phyloP scores from a whole-genome alignment of 768 basidiomycete genomes.

The Auriscalpium orientale region DNA sequence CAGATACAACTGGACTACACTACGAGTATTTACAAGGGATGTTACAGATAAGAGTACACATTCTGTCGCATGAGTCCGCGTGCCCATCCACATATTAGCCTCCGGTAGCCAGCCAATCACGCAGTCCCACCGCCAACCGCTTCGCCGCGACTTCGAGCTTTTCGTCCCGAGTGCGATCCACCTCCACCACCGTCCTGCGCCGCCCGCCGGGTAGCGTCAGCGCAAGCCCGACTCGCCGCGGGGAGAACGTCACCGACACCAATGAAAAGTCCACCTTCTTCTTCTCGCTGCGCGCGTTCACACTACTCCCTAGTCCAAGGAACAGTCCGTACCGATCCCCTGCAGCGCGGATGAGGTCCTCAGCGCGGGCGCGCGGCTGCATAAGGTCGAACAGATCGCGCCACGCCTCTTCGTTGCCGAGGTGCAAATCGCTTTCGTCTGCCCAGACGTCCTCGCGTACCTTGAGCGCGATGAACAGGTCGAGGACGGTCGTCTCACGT shows the following conservation, averaged over 20 bases:
- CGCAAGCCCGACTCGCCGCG: slow-evolving; percentile 10
- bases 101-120: slow-evolving; percentile 1
- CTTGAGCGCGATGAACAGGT: slow-evolving; percentile 74
- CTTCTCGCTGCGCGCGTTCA: slow-evolving; percentile 4
- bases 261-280: slow-evolving; percentile 7
- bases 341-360: slow-evolving; percentile 55
- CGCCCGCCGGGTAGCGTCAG: background rate
- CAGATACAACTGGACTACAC: background rate
- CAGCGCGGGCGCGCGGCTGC: slow-evolving; percentile 68
- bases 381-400: slow-evolving; percentile 71
- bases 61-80: background rate
- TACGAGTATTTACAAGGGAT: background rate
- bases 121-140: slow-evolving; percentile 9
- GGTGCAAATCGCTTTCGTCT: slow-evolving; percentile 68
- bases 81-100: background rate
- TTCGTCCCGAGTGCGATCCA: slow-evolving; percentile 14
- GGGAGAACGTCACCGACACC: slow-evolving; percentile 12
- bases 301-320: background rate
- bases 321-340: slow-evolving; percentile 34
- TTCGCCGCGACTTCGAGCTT: slow-evolving; percentile 17
- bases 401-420: slow-evolving; percentile 69
- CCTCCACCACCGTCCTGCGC: slow-evolving; percentile 12
- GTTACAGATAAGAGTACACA: background rate
- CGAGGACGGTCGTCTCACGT: slow-evolving; percentile 68
- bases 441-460: slow-evolving; percentile 72